phyloP scores from a whole-genome alignment of 2,329 filamentous ascomycete species.

The Cylindrodendrum hubeiense region DNA sequence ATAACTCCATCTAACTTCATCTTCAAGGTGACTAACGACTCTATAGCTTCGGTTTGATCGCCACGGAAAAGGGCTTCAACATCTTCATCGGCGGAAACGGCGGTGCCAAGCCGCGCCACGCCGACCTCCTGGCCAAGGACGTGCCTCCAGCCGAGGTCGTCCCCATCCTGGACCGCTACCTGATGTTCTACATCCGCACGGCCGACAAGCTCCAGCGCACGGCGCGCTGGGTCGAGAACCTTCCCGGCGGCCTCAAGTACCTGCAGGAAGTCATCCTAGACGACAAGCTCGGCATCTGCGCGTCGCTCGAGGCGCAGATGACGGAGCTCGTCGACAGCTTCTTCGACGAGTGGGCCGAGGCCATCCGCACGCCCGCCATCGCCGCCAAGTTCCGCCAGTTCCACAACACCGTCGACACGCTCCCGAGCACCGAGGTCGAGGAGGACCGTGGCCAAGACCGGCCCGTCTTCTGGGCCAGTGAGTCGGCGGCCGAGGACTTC shows the following conservation, averaged over 20 bases:
- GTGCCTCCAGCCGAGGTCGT: constrained; percentile 86
- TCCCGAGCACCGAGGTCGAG: constrained; percentile 77
- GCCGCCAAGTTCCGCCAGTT: constrained; percentile 84
- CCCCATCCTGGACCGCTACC: constrained; percentile 86
- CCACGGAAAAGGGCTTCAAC: constrained; percentile 93
- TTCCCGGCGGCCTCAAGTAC: constrained; percentile 87
- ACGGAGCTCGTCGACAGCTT: constrained; percentile 83
- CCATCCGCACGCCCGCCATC: constrained; percentile 76
- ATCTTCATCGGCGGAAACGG: constrained; percentile 93
- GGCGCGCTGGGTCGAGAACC: constrained; percentile 85
- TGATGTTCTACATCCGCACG: constrained; percentile 94
- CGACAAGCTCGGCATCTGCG: constrained; percentile 88
- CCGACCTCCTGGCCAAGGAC: constrained; percentile 87
- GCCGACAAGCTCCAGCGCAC: constrained; percentile 92
- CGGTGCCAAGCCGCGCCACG: constrained; percentile 85
- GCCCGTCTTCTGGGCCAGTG: constrained; percentile 82
- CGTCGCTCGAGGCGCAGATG: constrained; percentile 90
- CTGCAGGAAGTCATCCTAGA: constrained; percentile 85
- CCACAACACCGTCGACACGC: constrained; percentile 80
- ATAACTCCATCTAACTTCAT: too few relatives aligned
- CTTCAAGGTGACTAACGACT: constrained; percentile 24
- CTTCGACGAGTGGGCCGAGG: constrained; percentile 94
- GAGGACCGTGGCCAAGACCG: constrained; percentile 79
- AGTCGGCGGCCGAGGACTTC: constrained; percentile 78
- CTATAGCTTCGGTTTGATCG: constrained; percentile 84